phyloP scores from a whole-genome alignment of 805 yeast species.

The Limtongozyma cylindracea region DNA sequence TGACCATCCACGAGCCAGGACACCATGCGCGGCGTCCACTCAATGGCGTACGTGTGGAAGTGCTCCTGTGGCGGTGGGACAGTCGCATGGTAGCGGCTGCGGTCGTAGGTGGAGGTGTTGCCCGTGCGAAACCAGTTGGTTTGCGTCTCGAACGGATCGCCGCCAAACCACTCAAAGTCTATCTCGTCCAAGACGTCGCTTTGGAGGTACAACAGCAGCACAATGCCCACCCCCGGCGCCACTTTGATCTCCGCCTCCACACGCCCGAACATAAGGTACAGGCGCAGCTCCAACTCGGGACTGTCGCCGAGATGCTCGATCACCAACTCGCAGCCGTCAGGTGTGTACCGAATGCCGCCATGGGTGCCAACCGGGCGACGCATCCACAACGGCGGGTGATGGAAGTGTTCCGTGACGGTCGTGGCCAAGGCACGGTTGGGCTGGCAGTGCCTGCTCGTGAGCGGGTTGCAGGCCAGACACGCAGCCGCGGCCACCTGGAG shows the following conservation, averaged over 20 bases:
- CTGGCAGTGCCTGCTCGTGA: no score
- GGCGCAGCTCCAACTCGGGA: constrained; percentile 8
- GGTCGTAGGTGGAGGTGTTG: constrained; percentile 8
- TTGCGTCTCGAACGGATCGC: constrained; percentile 8
- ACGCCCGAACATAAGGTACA: constrained; percentile 10
- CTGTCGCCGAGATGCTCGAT: constrained; percentile 5
- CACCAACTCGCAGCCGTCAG: no score
- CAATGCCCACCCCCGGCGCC: constrained; percentile 10
- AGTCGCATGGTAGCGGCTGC: constrained; percentile 10
- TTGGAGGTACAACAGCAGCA: constrained; percentile 14
- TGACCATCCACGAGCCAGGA: constrained; percentile 8
- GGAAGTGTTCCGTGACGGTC: no score
- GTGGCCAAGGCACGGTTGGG: no score
- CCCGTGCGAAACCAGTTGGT: constrained; percentile 15
- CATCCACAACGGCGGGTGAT: no score
- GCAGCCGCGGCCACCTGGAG: no score
- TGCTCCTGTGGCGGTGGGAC: constrained; percentile 5
- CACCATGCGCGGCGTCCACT: constrained; percentile 10
- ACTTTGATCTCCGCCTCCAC: constrained; percentile 11
- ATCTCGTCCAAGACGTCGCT: constrained; percentile 17
- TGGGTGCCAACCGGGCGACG: no score
- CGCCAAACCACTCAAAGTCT: constrained; percentile 14
- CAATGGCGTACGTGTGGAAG: constrained; percentile 9
- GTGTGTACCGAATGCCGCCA: no score
- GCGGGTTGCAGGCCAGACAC: no score